Evolutionary conservation across 2,329 filamentous ascomycete genomes (phyloP).

Genomic region (Parasarocladium wereldwijsianum): DNA sequence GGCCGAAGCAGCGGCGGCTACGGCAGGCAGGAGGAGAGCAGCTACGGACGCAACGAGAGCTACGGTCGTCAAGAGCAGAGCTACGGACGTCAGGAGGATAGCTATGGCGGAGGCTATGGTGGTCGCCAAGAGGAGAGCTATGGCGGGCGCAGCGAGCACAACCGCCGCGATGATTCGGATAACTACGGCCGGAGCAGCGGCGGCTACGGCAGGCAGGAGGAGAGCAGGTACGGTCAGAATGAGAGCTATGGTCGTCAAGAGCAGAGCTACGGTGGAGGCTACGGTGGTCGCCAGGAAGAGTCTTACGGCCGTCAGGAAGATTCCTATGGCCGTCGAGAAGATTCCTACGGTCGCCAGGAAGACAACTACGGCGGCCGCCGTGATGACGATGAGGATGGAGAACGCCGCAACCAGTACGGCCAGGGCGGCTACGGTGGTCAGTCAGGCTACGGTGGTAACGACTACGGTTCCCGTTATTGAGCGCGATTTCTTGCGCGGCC

Average conservation of each 20-base stretch:
- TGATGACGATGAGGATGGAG: conserved; percentile 7
- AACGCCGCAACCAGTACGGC: conserved; percentile 8
- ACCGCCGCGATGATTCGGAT: neutral
- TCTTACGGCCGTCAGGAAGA: conserved; percentile 9
- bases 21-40: conserved; percentile 8
- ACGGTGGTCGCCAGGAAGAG: conserved; percentile 7
- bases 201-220: conserved; percentile 4
- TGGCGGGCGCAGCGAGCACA: conserved; percentile 7
- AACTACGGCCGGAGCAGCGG: conserved; percentile 3
- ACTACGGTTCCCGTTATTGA: too few species aligned
- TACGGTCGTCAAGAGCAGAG: conserved; percentile 12
- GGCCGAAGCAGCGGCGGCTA: conserved; percentile 8
- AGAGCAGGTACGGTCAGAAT: conserved; percentile 5
- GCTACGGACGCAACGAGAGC: conserved; percentile 10
- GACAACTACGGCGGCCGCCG: conserved; percentile 10
- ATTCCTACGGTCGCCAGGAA: conserved; percentile 10
- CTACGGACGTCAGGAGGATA: conserved; percentile 8
- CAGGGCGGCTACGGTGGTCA: conserved; percentile 7
- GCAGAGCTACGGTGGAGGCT: conserved; percentile 6
- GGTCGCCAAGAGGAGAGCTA: conserved; percentile 9
- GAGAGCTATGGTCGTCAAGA: conserved; percentile 4
- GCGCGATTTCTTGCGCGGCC: too few species aligned
- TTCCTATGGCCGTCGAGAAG: conserved; percentile 10
- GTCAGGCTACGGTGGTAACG: conserved; percentile 5
- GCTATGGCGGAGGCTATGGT: conserved; percentile 11